These are phyloP conservation scores for Saururus chinensis DNA, from an alignment of 164 flowering plant genomes.

Conservation along the genomic window DNA sequence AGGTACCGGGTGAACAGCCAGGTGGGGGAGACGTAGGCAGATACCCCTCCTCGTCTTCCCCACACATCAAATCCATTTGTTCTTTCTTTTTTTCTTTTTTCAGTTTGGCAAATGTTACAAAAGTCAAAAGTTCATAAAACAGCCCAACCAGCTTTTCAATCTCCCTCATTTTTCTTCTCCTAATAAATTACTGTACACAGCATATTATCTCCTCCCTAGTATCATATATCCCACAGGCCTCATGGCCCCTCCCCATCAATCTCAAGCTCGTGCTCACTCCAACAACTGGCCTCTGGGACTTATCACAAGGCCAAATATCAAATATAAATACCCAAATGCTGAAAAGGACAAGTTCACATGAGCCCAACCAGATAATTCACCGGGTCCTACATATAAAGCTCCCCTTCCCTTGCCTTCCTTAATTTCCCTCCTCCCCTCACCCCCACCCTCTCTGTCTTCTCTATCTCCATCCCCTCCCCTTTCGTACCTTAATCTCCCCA, in stretches of 20 bases:
- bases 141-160: not conserved
- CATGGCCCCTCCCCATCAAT: not conserved
- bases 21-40: not conserved
- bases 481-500: not conserved
- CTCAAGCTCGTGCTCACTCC: too few species aligned
- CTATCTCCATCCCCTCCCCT: not conserved
- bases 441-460: not conserved
- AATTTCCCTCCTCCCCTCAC: too few species aligned
- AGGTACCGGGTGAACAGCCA: too few species aligned
- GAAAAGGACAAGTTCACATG: conserved; percentile 73
- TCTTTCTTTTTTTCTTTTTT: too few species aligned
- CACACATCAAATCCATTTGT: too few species aligned
- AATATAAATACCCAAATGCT: conserved; percentile 20
- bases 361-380: conserved; percentile 55
- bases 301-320: not conserved
- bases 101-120: not conserved
- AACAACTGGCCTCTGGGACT: not conserved
- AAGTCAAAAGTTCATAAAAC: not conserved
- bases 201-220: not conserved
- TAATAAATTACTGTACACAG: not conserved
- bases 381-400: conserved; percentile 24
- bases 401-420: conserved; percentile 3
- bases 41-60: too few species aligned
- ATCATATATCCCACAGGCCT: not conserved
- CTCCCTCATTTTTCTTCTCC: not conserved